Conservation (phyloP, 1,284 basidiomycete genomes). For the Cystobasidium slooffiae region DNA sequence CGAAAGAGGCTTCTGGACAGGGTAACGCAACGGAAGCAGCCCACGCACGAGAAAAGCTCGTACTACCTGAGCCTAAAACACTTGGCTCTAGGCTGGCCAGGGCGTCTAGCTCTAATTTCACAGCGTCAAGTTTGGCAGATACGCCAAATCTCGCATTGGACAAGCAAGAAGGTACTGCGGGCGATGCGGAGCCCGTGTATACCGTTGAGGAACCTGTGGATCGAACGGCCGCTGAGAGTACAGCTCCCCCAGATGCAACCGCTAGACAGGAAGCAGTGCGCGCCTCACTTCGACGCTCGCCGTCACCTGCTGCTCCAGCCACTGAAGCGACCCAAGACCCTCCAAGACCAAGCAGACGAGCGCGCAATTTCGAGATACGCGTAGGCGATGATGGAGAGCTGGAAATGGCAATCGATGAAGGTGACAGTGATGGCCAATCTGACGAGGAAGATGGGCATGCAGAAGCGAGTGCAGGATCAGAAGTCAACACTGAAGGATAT, state of each 20-base stretch:
- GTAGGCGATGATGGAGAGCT: slow-evolving; percentile 43
- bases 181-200: not conserved
- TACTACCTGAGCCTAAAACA: not conserved
- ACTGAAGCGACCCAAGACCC: not conserved
- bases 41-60: not conserved
- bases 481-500: slow-evolving; percentile 26
- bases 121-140: not conserved
- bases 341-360: not conserved
- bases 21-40: not conserved
- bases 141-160: not conserved
- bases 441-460: not conserved
- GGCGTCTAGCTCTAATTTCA: not conserved
- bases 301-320: not conserved
- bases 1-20: not conserved
- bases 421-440: not conserved
- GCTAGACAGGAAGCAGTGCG: slow-evolving; percentile 2
- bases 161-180: too few species aligned
- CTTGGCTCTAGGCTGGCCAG: not conserved
- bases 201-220: not conserved
- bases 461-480: slow-evolving; percentile 16
- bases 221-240: too few species aligned
- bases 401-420: slow-evolving; percentile 26
- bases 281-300: not conserved
- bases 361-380: slow-evolving; percentile 32
- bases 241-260: too few species aligned